Conservation (phyloP, 1,284 basidiomycete genomes). For the Ganoderma meredithae region DNA sequence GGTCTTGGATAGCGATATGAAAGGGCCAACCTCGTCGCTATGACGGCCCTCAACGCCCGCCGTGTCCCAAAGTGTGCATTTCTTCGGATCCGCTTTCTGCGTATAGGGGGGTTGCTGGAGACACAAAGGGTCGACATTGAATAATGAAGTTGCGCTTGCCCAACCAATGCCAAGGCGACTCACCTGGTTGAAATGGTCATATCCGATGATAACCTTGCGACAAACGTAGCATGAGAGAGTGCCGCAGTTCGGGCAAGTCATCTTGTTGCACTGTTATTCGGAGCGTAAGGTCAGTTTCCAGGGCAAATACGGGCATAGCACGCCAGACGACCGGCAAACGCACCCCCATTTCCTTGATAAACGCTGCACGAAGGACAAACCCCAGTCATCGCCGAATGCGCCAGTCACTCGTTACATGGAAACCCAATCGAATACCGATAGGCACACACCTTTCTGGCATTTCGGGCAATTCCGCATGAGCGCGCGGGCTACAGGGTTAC, state of each 20-base stretch:
- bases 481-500: conserved; percentile 62
- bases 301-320: background rate
- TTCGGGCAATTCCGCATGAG: conserved; percentile 87
- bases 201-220: conserved; percentile 71
- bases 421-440: no score
- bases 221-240: conserved; percentile 84
- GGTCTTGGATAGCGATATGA: background rate
- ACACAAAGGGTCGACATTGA: background rate
- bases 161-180: conserved; percentile 27
- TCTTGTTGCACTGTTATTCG: conserved; percentile 75
- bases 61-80: conserved; percentile 77
- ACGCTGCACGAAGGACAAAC: conserved; percentile 54
- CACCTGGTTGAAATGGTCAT: conserved; percentile 79
- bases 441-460: conserved; percentile 69
- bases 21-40: conserved; percentile 60
- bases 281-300: conserved; percentile 1
- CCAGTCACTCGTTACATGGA: conserved; percentile 3
- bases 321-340: conserved; percentile 35
- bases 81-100: conserved; percentile 41
- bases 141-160: background rate
- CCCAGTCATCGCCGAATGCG: conserved; percentile 2
- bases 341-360: conserved; percentile 78
- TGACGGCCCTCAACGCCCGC: conserved; percentile 63
- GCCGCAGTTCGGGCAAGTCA: conserved; percentile 73
- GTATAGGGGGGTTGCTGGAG: conserved; percentile 35